Percentiles rank a stretch among this genome's conserved stretches.
phyloP scores from a whole-genome alignment of 495 filamentous ascomycete species.

The Talaromyces proteolyticus region DNA sequence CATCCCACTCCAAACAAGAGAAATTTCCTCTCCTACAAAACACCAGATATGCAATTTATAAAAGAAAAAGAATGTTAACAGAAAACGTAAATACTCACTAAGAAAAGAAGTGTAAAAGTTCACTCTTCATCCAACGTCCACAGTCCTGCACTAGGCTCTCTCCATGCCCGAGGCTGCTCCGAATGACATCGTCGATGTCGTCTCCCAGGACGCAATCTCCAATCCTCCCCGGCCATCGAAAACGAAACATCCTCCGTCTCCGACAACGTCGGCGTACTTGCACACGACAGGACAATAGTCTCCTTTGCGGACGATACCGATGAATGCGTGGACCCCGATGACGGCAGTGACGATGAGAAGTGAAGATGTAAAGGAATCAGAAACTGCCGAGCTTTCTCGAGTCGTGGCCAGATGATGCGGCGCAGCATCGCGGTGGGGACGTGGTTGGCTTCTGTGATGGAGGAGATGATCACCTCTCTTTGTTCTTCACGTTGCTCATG shows the following conservation, averaged over 20 bases:
- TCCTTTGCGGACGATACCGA: neutral
- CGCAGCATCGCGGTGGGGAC: conserved; percentile 15
- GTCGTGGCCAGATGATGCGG: conserved; percentile 27
- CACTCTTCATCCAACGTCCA: conserved; percentile 32
- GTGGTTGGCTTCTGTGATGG: conserved; percentile 8
- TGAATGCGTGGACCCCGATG: neutral
- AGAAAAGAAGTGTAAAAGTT: neutral
- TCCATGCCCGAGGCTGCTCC: conserved; percentile 37
- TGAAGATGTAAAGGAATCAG: neutral
- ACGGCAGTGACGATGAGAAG: neutral
- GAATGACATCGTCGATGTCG: conserved; percentile 37
- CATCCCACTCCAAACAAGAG: no score
- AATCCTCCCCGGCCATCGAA: neutral
- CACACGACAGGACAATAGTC: neutral
- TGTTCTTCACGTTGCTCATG: neutral
- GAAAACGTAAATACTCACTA: neutral
- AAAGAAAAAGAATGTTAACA: neutral
- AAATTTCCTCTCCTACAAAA: no score
- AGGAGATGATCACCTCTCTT: conserved; percentile 7
- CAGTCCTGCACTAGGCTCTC: conserved; percentile 28
- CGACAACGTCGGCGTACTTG: neutral
- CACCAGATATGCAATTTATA: neutral
- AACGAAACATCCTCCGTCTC: neutral
- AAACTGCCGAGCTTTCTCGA: conserved; percentile 26
- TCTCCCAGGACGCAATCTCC: conserved; percentile 12